Evolutionary conservation across 2,329 filamentous ascomycete species (phyloP).

Genomic region (Achaetomium macrosporum): DNA sequence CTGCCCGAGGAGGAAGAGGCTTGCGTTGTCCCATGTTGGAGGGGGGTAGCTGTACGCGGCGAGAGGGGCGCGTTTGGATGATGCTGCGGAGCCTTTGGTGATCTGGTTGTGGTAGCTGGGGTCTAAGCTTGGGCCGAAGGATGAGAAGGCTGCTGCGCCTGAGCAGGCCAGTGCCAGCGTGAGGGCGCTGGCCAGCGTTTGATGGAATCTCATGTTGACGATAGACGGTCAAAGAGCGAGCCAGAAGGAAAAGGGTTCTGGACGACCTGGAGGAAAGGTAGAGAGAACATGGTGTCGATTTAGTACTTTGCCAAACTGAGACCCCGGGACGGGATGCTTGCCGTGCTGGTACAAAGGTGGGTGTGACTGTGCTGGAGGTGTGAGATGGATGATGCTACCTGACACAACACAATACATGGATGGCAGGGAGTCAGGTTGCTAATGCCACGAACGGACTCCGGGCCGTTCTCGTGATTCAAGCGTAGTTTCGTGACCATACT

Average conservation of each 20-base stretch:
- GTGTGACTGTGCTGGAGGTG: neutral
- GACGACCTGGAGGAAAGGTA: neutral
- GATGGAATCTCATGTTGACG: neutral
- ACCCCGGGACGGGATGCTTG: neutral
- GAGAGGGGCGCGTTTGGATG: neutral
- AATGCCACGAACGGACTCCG: neutral
- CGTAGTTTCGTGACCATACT: neutral
- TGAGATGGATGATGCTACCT: neutral
- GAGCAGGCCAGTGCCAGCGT: neutral
- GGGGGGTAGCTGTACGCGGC: neutral
- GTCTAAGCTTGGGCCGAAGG: neutral
- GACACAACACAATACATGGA: neutral
- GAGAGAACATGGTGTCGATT: neutral
- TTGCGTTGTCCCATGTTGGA: conserved; percentile 58
- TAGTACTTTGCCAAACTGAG: neutral
- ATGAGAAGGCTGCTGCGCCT: neutral
- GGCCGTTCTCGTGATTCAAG: neutral
- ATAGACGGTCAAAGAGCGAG: neutral
- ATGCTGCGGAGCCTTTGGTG: too few relatives aligned
- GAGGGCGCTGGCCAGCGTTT: neutral
- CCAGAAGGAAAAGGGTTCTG: neutral
- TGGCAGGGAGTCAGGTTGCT: neutral
- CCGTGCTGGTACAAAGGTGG: neutral
- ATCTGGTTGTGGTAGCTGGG: neutral
- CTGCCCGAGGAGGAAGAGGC: conserved; percentile 63